Percentiles rank a stretch among this genome's conserved stretches.
These are phyloP conservation scores for Emergomyces pasteurianus DNA, from an alignment of 2,329 filamentous ascomycete species.

Conservation along the genomic window DNA sequence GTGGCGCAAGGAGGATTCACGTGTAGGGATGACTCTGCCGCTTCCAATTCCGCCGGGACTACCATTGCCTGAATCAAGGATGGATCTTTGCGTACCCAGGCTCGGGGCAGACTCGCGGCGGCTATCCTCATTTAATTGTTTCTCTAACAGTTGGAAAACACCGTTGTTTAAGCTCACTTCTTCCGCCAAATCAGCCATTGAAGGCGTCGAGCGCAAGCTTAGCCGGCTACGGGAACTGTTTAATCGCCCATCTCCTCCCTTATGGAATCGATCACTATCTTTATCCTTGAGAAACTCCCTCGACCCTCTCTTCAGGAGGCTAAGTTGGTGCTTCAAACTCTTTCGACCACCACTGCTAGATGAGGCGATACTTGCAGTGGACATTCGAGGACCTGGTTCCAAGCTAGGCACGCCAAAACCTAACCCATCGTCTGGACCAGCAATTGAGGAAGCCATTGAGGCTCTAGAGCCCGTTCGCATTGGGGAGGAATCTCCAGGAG, in stretches of 20 bases:
- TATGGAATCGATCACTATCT: slow-evolving; percentile 24
- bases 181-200: slow-evolving; percentile 33
- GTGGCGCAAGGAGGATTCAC: slow-evolving; percentile 56
- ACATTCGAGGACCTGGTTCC: slow-evolving; percentile 28
- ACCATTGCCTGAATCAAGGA: slow-evolving; percentile 15
- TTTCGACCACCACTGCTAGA: slow-evolving; percentile 27
- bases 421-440: slow-evolving; percentile 20
- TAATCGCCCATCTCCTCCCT: slow-evolving; percentile 18
- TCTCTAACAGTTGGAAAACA: not conserved
- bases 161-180: slow-evolving; percentile 14
- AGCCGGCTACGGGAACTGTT: slow-evolving; percentile 25
- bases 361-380: slow-evolving; percentile 28
- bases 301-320: slow-evolving; percentile 25
- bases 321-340: slow-evolving; percentile 25
- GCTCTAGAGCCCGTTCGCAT: slow-evolving; percentile 25
- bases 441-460: slow-evolving; percentile 25
- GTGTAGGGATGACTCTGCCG: slow-evolving; percentile 48
- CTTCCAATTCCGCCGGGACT: slow-evolving; percentile 31
- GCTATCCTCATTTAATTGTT: slow-evolving; percentile 2
- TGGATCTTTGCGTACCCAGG: slow-evolving; percentile 23
- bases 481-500: slow-evolving; percentile 31
- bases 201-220: slow-evolving; percentile 29
- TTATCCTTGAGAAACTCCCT: slow-evolving; percentile 27
- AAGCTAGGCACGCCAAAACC: slow-evolving; percentile 30
- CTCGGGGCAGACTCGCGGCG: slow-evolving; percentile 17